Evolutionary conservation across 1,139 yeast genomes (phyloP), one percentile per base, ranked within the genome.

Genomic region (Suhomyces bolitotheri): DNA sequence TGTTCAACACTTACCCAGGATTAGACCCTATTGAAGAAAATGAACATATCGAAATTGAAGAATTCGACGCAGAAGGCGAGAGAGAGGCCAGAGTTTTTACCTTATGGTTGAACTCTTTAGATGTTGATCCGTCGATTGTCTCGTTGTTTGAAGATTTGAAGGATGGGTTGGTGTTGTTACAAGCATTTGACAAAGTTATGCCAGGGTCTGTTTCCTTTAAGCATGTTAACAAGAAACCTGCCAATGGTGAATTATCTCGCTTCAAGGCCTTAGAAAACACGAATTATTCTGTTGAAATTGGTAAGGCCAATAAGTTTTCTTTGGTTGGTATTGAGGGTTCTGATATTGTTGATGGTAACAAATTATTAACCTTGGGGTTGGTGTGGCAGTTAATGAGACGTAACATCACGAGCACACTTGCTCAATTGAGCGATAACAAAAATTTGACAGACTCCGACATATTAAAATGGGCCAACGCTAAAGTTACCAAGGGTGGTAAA

Each of bases 341-440:
- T 5, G 98, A 92, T 64, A 92, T 92, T 49, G 86, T 88, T 30
- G 98, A 92, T 60, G 97, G 97, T 48, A 84, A 84, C 56, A 87
- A 85, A 57, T 73, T 94, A 36, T 75, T 94, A 50, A 88, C 96
- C 0, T 74, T 94, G 51, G 98, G 95, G n/a, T 76, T 92, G 43
- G 97, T 92, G 25, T 92, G 99, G 99, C 99, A 92, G 70, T 76
- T 92, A 54, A 92, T 92, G 99, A 82, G 98, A 62, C 82, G 95
- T 61, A 92, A 92, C 63, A 92, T 92, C 51, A 82, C 82, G 41
- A 77, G 81, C 47, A 92, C 98, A 1, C 76, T 92, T 57, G 73
- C 85, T 39, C 75, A 79, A 34, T 72, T 92, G 50, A 77, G 90
- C 5, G 71, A 82, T 41, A 95, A 57, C 29, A 87, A 82, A 47